phyloP scores from a whole-genome alignment of 2,329 filamentous ascomycete genomes.

The Cladobotryum mycophilum region DNA sequence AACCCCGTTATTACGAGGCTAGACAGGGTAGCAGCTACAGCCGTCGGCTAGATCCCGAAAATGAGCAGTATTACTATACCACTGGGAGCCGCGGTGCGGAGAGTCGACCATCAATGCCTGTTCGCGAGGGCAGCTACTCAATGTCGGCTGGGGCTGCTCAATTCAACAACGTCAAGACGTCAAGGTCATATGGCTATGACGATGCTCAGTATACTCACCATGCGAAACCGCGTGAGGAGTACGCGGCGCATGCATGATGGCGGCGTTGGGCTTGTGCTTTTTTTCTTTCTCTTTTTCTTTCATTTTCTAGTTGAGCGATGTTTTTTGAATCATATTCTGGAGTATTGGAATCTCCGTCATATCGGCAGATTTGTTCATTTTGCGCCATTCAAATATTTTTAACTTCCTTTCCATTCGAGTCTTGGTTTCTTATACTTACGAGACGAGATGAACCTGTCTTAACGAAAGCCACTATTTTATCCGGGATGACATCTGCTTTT shows the following conservation, averaged over 20 bases:
- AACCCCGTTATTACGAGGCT: constrained; percentile 21
- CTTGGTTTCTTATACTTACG: constrained; percentile 22
- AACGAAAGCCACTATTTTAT: constrained; percentile 25
- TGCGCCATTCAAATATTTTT: constrained; percentile 16
- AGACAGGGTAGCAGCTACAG: constrained; percentile 23
- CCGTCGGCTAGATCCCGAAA: constrained; percentile 21
- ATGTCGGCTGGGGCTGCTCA: constrained; percentile 16
- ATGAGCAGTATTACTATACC: constrained; percentile 19
- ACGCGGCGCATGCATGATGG: constrained; percentile 17
- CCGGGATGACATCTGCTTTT: constrained; percentile 18
- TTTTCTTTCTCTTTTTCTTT: not conserved
- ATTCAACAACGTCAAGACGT: constrained; percentile 29
- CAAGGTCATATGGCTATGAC: constrained; percentile 23
- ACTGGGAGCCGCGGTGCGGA: constrained; percentile 19
- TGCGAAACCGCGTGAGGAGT: constrained; percentile 20
- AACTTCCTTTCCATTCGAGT: constrained; percentile 16
- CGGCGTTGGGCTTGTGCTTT: constrained; percentile 8
- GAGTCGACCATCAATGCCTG: constrained; percentile 23
- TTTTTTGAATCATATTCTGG: constrained; percentile 5
- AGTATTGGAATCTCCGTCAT: not conserved
- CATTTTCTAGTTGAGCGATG: not conserved
- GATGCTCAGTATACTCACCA: constrained; percentile 28
- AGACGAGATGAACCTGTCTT: constrained; percentile 27
- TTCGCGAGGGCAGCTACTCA: constrained; percentile 26
- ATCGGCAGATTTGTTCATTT: not conserved